Base-by-base conservation (phyloP, 2,329 filamentous ascomycete species). In the Cercospora citrullina region DNA sequence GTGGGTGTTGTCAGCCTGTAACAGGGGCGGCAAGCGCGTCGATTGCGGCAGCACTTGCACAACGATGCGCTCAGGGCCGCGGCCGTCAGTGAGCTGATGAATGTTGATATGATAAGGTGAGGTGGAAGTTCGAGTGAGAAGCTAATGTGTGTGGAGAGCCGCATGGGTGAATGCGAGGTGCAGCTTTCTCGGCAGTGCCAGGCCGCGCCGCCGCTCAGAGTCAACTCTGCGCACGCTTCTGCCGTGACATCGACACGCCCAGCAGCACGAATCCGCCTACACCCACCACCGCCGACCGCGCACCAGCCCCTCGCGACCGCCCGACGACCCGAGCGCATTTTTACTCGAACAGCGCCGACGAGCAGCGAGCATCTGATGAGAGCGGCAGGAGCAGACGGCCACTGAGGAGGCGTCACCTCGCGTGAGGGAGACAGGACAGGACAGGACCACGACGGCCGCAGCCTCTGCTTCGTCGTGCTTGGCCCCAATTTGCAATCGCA, bases 351-450 rank as follows among this genome's bases (percentile, higher is more conserved):
- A 14, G 51, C 57, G 42, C 21, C 63, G 26, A 33, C 45, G 31
- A 28, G 30, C 26, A 55, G 9, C 48, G 18, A 60, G 59, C 67
- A 36, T 64, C 66, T 66, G 66, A 72, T 72, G 71, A 67, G 53
- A 60, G 62, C 60, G n/a, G 36, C 36, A 55, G 28, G 45, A 57
- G 62, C 58, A 45, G 57, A 39, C 42, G 66, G 63, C 61, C 45
- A 68, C 53, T 71, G 69, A 72, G 69, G 71, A 72, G 69, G 67
- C 65, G 64, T 60, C 61, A 30, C 60, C 60, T 58, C 53, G 53
- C 53, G 53, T 33, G 53, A 58, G 53, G 26, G 31, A 33, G 31
- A 33, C 31, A 31, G 53, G 53, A 58, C 16, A 21, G 26, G 53
- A 58, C 26, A 58, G 30, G 39, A 30, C 21, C 16, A 31, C 60